These are phyloP conservation scores for Cornus kousa DNA, from an alignment of 148 eudicot species.

Conservation along the genomic window DNA sequence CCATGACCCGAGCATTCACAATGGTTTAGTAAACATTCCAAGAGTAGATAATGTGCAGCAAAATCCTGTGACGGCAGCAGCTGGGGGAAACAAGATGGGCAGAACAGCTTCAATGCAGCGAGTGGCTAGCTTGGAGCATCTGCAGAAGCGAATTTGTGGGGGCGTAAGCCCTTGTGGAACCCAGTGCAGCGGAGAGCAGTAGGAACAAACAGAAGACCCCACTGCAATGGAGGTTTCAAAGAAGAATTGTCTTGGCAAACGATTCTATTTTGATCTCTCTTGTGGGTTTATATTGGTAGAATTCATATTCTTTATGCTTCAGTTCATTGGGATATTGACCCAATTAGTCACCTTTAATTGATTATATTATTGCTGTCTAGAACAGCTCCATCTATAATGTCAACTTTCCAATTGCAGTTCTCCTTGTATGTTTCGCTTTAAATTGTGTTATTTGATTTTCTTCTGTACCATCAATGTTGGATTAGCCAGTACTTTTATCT, in stretches of 20 bases:
- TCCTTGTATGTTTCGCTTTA: neutral
- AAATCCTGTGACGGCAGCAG: constrained; percentile 26
- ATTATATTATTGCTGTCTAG: constrained; percentile 4
- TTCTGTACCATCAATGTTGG: neutral
- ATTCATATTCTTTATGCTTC: neutral
- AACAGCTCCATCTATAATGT: neutral
- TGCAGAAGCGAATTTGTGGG: constrained; percentile 89
- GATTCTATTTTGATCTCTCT: neutral
- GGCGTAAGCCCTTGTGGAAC: constrained; percentile 40
- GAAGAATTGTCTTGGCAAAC: neutral
- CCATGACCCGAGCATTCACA: constrained; percentile 37
- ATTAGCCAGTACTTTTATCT: no score
- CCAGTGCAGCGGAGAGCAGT: constrained; percentile 32
- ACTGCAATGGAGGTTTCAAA: neutral
- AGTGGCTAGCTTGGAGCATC: constrained; percentile 95
- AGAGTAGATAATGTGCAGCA: constrained; percentile 43
- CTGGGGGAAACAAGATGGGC: constrained; percentile 45
- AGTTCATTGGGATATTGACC: constrained; percentile 6
- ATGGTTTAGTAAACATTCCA: constrained; percentile 36
- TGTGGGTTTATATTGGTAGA: neutral
- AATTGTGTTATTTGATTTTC: neutral
- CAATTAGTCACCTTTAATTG: neutral
- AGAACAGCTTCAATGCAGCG: constrained; percentile 81
- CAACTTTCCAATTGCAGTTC: neutral
- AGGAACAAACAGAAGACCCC: constrained; percentile 9